phyloP scores from a whole-genome alignment of 139 green algal genomes.

The Chlamydomonas eustigma region DNA sequence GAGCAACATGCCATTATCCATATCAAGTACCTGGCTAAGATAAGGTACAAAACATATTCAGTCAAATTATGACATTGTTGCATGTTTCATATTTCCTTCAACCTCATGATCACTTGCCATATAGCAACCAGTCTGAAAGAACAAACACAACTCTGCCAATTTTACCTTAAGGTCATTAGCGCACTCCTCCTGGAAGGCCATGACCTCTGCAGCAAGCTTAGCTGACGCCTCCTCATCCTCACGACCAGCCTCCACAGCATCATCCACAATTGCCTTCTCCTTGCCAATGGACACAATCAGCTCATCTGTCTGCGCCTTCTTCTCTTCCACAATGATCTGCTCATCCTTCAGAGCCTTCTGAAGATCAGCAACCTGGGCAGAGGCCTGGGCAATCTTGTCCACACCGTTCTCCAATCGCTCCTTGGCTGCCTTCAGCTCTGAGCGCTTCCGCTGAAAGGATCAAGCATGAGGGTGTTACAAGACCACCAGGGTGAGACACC shows the following conservation, averaged over 20 bases:
- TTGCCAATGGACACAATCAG: conserved; percentile 86
- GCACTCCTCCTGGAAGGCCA: conserved; percentile 82
- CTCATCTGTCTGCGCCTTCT: conserved; percentile 77
- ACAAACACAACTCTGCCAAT: no score
- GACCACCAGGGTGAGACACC: no score
- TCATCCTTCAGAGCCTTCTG: conserved; percentile 77
- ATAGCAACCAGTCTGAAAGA: no score
- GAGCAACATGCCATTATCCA: no score
- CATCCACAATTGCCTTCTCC: conserved; percentile 86
- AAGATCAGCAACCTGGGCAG: conserved; percentile 77
- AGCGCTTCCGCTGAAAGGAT: conserved; percentile 20
- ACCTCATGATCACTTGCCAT: background rate
- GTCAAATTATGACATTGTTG: no score
- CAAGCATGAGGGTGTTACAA: no score
- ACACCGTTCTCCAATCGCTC: conserved; percentile 79
- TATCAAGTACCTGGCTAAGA: no score
- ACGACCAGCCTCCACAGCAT: conserved; percentile 71
- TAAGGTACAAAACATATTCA: no score
- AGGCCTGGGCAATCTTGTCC: conserved; percentile 80
- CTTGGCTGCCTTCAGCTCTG: conserved; percentile 57
- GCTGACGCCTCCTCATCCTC: conserved; percentile 65
- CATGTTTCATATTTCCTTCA: no score
- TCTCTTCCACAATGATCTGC: conserved; percentile 85
- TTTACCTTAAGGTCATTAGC: conserved; percentile 53
- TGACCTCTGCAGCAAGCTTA: conserved; percentile 19